Evolutionary conservation across 2,329 filamentous ascomycete species (phyloP).

Genomic region (Cytospora mali): DNA sequence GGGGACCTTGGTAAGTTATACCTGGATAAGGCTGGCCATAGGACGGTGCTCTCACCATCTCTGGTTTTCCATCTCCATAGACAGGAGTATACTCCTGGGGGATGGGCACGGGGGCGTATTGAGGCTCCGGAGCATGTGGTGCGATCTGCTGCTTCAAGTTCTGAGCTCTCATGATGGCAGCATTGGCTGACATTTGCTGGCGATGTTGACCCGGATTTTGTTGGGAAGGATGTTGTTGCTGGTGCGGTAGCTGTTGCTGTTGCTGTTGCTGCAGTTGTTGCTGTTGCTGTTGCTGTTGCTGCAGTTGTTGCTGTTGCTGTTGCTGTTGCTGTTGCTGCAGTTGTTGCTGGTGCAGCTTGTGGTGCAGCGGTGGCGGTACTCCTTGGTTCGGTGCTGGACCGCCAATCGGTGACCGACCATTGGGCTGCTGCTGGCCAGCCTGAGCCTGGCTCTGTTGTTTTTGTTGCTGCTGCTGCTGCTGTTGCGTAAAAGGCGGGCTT

Average conservation of each 20-base stretch:
- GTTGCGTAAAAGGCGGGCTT: conserved; percentile 14
- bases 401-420: conserved; percentile 18
- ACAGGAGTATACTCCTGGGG: conserved; percentile 42
- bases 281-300: conserved; percentile 33
- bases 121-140: conserved; percentile 34
- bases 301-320: conserved; percentile 12
- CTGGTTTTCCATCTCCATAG: conserved; percentile 41
- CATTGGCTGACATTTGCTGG: conserved; percentile 9
- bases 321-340: conserved; percentile 14
- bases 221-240: conserved; percentile 16
- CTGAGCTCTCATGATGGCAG: conserved; percentile 8
- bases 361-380: conserved; percentile 29
- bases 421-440: conserved; percentile 12
- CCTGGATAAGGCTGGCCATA: conserved; percentile 29
- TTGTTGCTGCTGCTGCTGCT: conserved; percentile 19
- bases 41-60: conserved; percentile 24
- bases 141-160: conserved; percentile 23
- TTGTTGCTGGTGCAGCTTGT: conserved; percentile 28
- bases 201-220: conserved; percentile 7
- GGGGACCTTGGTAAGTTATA: conserved; percentile 27
- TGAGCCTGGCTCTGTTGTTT: conserved; percentile 12
- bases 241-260: not conserved
- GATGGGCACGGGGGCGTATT: conserved; percentile 44
- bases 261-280: conserved; percentile 19
- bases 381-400: conserved; percentile 10